Base-by-base conservation (phyloP, 1,284 basidiomycete species). In the Tetrapyrgos nigripes region DNA sequence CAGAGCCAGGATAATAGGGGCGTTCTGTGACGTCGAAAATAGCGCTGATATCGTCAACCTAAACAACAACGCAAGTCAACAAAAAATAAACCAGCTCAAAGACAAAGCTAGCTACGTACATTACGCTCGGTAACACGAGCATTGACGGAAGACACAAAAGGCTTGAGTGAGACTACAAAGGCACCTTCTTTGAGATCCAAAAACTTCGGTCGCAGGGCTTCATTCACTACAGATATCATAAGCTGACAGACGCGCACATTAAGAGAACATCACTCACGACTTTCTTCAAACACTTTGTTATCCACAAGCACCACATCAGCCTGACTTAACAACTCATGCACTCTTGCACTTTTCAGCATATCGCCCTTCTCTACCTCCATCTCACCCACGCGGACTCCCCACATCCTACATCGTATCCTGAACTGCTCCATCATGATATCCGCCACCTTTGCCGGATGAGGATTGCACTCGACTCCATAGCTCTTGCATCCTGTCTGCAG, bases 101-200 rank as follows among this genome's bases (percentile, higher is more conserved):
- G 54, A 52, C n/a, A 37, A 24, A 19, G 14, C 50, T 46, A 28
- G 29, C 35, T 44, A 78, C 87, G 46, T 64, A 89, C 88, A 62
- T 91, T 92, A 28, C 89, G 86, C 64, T 90, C 87, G 0, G 87
- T 89, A 28, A 92, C 75, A n/a, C 88, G 82, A 26, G 83, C 82
- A 63, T 58, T 58, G 8, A 83, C 66, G 1, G 83, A 81, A 13
- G 83, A 79, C 35, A 88, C 87, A 64, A 92, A 92, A 1, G 88
- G 87, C 55, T 83, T 81, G 14, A 92, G 73, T 8, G 90, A 92
- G n/a, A 92, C 81, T 19, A 92, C 88, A 48, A 88, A 83, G 1
- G 90, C 91, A 29, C 91, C 91, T 63, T 92, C 91, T 67, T 92
- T 92, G 59, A 92, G 75, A 69, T 92, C 90, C 47, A 92, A 72